phyloP scores from a whole-genome alignment of 2,329 filamentous ascomycete species.

The Trichoderma simmonsii region DNA sequence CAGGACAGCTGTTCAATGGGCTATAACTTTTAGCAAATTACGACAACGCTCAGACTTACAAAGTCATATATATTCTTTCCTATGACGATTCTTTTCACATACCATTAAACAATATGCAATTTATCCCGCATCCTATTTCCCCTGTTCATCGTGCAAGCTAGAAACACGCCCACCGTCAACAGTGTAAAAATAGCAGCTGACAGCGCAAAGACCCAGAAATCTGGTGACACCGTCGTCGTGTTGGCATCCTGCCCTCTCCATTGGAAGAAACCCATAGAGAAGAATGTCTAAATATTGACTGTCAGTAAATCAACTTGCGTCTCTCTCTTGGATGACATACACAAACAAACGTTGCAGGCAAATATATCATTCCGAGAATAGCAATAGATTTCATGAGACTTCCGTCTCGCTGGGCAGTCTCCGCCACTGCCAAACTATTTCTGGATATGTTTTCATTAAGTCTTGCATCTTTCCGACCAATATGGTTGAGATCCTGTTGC shows the following conservation, averaged over 20 bases:
- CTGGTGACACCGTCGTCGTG: neutral
- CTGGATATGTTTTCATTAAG: slow-evolving; percentile 11
- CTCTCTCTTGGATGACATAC: neutral
- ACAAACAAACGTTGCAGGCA: slow-evolving; percentile 30
- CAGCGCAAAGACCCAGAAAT: slow-evolving; percentile 3
- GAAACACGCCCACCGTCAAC: neutral
- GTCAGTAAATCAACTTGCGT: neutral
- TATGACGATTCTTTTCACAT: no score
- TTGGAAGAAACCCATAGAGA: slow-evolving; percentile 14
- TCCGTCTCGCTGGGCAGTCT: slow-evolving; percentile 19
- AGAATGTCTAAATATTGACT: neutral
- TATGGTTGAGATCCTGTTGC: neutral
- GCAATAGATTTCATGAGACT: slow-evolving; percentile 23
- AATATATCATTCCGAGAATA: slow-evolving; percentile 26
- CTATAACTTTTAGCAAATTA: no score
- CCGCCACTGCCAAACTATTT: slow-evolving; percentile 16
- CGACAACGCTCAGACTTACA: no score
- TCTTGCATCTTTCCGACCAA: slow-evolving; percentile 18
- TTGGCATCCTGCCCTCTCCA: neutral
- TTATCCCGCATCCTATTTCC: neutral
- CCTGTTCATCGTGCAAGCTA: neutral
- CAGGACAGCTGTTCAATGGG: no score
- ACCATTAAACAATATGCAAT: neutral
- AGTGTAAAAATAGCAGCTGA: neutral
- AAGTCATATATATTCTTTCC: no score